Evolutionary conservation across 495 filamentous ascomycete genomes (phyloP), one percentile per base, ranked within the genome.

Genomic region (Hyaloscypha bicolor): DNA sequence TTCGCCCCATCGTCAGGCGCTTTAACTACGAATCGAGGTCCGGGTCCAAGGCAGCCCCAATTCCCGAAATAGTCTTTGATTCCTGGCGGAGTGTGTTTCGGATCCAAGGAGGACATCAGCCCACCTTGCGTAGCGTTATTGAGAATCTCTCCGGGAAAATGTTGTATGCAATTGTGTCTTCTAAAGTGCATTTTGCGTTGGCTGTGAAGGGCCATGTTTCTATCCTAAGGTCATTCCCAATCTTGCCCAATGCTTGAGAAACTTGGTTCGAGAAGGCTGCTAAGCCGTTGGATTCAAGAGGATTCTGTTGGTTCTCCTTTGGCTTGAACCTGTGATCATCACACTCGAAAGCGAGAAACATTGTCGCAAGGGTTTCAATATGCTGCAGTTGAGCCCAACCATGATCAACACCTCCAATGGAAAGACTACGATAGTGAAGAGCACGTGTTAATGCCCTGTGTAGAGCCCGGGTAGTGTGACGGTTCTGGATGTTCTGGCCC

Each of bases 371-470:
- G 9, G 11, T 5, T 12, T 61, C 8, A 52, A 67, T 67, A 6
- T 62, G 25, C 19, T 66, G 35, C 2, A 67, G 4, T 22, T 67
- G 58, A 9, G 45, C n/a, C 3, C 5, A 42, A 1, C 62, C 62
- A 61, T 48, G 5, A 19, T 1, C 4, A 4, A 55, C 30, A 2
- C 32, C 22, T 9, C 56, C 67, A 37, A 52, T 25, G 14, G 39
- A 33, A 12, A 69, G 33, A 32, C 55, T 65, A 6, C 63, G 63
- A 56, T 65, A 69, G 35, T 69, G 62, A 19, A 69, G 55, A 9
- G 58, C 62, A 6, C 67, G 67, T 22, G 65, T 69, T 37, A 55
- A 69, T 35, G 62, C 62, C 51, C 67, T 32, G 35, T 69, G 67
- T 6, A 69, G 35, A 6, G 52, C 42, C 63, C 63, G 66, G 5